Evolutionary conservation across 805 yeast species (phyloP).

Genomic region (Candida coleopterorum): DNA sequence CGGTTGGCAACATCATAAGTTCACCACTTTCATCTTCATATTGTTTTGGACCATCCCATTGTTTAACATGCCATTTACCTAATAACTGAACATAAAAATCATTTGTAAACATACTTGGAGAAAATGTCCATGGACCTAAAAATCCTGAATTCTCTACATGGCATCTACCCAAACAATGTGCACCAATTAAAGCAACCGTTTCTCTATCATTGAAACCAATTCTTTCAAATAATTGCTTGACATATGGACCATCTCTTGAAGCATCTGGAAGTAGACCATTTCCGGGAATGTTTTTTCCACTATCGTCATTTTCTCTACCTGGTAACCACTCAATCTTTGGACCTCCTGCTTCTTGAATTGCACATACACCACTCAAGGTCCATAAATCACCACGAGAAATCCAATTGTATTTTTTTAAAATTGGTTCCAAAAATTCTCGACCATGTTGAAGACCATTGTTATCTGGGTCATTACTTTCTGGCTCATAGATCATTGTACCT

Average conservation of each 20-base stretch:
- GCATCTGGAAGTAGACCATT: constrained; percentile 78
- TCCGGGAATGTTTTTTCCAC: constrained; percentile 48
- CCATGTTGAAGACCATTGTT: constrained; percentile 64
- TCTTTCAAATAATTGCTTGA: constrained; percentile 57
- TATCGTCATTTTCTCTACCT: constrained; percentile 63
- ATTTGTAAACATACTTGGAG: constrained; percentile 37
- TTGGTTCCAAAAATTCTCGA: constrained; percentile 50
- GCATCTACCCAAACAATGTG: constrained; percentile 39
- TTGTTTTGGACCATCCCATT: constrained; percentile 40
- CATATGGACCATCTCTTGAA: constrained; percentile 56
- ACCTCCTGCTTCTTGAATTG: constrained; percentile 74
- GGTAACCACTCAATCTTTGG: constrained; percentile 80
- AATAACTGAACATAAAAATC: constrained; percentile 35
- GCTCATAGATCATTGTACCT: constrained; percentile 33
- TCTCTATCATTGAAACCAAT: constrained; percentile 42
- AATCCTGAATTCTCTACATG: constrained; percentile 34
- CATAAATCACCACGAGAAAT: constrained; percentile 74
- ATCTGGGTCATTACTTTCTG: constrained; percentile 34
- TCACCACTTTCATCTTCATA: constrained; percentile 35
- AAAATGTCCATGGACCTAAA: constrained; percentile 44
- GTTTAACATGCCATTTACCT: constrained; percentile 50
- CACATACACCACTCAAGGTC: constrained; percentile 74
- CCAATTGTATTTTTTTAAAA: constrained; percentile 61
- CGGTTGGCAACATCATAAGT: constrained; percentile 58
- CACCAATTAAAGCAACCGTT: constrained; percentile 39